phyloP scores from a whole-genome alignment of 169 alveolate species.

The Eimeria praecox region DNA sequence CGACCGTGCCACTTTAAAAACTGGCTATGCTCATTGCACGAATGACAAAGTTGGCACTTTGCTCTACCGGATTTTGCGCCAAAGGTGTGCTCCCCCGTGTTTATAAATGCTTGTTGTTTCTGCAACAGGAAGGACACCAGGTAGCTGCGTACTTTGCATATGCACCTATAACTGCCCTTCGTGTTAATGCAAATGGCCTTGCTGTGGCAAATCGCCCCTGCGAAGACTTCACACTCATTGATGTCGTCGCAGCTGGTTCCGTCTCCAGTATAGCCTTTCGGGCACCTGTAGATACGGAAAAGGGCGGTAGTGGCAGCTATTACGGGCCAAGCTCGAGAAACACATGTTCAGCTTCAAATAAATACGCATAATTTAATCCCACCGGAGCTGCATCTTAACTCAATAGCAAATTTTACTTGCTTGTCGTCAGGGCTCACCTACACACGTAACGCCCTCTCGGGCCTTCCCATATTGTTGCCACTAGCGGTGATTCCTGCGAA shows the following conservation, averaged over 20 bases:
- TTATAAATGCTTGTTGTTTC: not conserved
- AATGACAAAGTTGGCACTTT: not conserved
- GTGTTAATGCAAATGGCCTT: conserved; percentile 85
- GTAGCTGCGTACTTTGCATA: conserved; percentile 82
- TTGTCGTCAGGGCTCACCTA: not conserved
- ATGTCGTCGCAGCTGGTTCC: conserved; percentile 79
- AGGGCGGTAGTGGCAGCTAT: not conserved
- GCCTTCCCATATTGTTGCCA: conserved; percentile 72
- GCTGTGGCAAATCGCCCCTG: conserved; percentile 82
- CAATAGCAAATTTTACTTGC: not conserved
- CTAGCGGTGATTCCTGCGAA: conserved; percentile 60
- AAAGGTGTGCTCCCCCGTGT: not conserved
- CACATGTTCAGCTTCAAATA: not conserved
- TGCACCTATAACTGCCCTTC: conserved; percentile 84
- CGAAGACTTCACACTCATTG: conserved; percentile 78
- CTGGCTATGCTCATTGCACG: not conserved
- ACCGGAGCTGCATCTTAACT: not conserved
- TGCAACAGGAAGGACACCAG: conserved; percentile 15
- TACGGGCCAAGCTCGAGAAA: not conserved
- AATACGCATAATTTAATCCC: not conserved
- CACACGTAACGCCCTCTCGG: conserved; percentile 74
- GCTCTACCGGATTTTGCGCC: not conserved
- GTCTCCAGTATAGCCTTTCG: conserved; percentile 78
- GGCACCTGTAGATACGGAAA: conserved; percentile 26
- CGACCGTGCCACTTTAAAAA: not conserved